Evolutionary conservation across 2,329 filamentous ascomycete genomes (phyloP).

Genomic region (Fusarium xyrophilum): DNA sequence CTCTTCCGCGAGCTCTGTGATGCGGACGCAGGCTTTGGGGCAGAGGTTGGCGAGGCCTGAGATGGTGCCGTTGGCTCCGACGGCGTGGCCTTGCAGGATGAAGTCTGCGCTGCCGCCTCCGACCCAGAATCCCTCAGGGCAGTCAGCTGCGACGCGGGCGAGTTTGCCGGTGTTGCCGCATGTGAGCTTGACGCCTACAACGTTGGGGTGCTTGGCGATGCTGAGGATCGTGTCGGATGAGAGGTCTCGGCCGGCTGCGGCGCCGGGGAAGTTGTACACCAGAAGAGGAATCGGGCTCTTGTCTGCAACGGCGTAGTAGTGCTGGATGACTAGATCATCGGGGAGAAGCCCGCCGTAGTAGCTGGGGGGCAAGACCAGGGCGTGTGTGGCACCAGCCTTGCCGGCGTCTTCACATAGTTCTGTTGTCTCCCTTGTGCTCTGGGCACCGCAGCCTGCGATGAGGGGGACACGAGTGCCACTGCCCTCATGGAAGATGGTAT

Average conservation of each 20-base stretch:
- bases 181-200: constrained; percentile 70
- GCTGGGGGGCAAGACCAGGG: constrained; percentile 76
- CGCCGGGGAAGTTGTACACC: constrained; percentile 72
- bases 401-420: constrained; percentile 74
- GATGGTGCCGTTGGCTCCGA: constrained; percentile 51
- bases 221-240: constrained; percentile 64
- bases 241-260: constrained; percentile 66
- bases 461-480: constrained; percentile 48
- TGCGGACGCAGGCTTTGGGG: constrained; percentile 47
- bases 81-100: constrained; percentile 50
- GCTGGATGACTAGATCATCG: constrained; percentile 55
- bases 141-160: constrained; percentile 55
- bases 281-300: constrained; percentile 66
- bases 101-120: constrained; percentile 52
- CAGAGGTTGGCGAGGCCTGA: constrained; percentile 51
- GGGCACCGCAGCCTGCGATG: constrained; percentile 77
- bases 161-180: constrained; percentile 72
- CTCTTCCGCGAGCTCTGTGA: constrained; percentile 46
- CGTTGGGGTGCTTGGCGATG: constrained; percentile 62
- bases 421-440: constrained; percentile 78
- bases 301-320: constrained; percentile 70
- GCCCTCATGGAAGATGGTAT: constrained; percentile 39
- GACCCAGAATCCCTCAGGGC: constrained; percentile 45
- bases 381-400: constrained; percentile 75
- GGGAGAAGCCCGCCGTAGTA: constrained; percentile 78